These are phyloP conservation scores for Oryza glaberrima DNA, from an alignment of 176 grass and related monocot species.

Conservation along the genomic window DNA sequence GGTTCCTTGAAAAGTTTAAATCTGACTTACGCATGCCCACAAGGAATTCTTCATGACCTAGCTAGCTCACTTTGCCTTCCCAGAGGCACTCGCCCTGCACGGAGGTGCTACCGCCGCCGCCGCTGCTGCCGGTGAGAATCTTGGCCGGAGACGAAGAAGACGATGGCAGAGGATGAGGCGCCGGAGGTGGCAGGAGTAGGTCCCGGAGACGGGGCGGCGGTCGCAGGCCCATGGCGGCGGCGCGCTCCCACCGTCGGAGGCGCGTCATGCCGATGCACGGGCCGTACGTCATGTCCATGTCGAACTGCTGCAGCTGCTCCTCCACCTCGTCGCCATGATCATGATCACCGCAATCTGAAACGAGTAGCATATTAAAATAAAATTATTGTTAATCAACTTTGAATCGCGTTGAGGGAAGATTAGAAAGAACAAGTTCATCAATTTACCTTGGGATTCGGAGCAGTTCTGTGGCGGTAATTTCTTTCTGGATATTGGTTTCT, in stretches of 20 bases:
- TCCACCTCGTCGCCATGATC: not conserved
- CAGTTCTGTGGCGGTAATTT: not conserved
- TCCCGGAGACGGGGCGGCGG: constrained; percentile 26
- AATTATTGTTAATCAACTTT: too few relatives aligned
- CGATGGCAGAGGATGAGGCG: not conserved
- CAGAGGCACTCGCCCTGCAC: too few relatives aligned
- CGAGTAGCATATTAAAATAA: too few relatives aligned
- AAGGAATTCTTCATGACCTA: too few relatives aligned
- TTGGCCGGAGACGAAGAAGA: not conserved
- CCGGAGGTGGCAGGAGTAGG: not conserved
- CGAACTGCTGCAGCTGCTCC: constrained; percentile 41
- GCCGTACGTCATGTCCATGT: constrained; percentile 47
- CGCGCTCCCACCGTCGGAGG: constrained; percentile 29
- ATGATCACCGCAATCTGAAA: not conserved
- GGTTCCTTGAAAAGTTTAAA: too few relatives aligned
- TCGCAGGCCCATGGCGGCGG: constrained; percentile 40
- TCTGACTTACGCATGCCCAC: too few relatives aligned
- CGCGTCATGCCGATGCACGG: constrained; percentile 41
- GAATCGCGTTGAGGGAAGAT: not conserved
- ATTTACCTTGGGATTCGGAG: too few relatives aligned
- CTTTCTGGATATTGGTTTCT: not conserved
- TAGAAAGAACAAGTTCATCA: too few relatives aligned
- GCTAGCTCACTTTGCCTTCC: too few relatives aligned
- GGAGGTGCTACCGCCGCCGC: too few relatives aligned
- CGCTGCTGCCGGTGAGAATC: too few relatives aligned